These are phyloP conservation scores for Eucalyptus cloeziana DNA, from an alignment of 345 rosid species.

Conservation along the genomic window DNA sequence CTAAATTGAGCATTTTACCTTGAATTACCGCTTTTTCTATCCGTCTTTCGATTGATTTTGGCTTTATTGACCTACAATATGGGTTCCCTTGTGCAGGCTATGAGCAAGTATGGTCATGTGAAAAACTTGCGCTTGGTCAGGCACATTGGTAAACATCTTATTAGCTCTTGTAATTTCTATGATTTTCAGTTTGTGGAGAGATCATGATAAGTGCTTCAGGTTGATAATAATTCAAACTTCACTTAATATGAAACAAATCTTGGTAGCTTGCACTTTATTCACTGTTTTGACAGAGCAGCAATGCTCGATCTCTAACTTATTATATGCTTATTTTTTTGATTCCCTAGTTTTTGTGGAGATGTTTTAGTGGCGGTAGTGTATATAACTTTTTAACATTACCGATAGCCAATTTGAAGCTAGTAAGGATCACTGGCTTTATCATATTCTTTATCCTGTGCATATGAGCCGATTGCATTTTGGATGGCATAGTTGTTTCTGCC, in stretches of 20 bases:
- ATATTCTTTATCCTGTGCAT: not conserved
- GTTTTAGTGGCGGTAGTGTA: not conserved
- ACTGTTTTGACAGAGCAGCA: not conserved
- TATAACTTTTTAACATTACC: not conserved
- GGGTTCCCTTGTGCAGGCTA: conserved; percentile 22
- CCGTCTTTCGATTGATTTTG: not conserved
- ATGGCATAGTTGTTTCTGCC: not conserved
- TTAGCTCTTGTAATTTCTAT: not conserved
- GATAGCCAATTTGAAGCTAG: not conserved
- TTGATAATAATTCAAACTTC: not conserved
- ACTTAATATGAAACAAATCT: not conserved
- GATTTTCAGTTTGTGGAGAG: not conserved
- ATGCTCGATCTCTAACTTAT: not conserved
- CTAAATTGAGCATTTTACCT: not conserved
- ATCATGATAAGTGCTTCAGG: not conserved
- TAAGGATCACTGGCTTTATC: not conserved
- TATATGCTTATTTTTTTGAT: not conserved
- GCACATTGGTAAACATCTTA: conserved; percentile 49
- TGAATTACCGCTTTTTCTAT: not conserved
- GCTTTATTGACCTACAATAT: not conserved
- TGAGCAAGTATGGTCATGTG: conserved; percentile 76
- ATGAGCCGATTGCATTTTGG: not conserved
- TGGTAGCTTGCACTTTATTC: not conserved
- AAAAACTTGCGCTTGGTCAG: conserved; percentile 86
- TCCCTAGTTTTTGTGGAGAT: not conserved